A percentile compares a stretch with the other conserved stretches of the same genome.
phyloP scores from a whole-genome alignment of 2,329 filamentous ascomycete genomes.

The Colletotrichum sp. region DNA sequence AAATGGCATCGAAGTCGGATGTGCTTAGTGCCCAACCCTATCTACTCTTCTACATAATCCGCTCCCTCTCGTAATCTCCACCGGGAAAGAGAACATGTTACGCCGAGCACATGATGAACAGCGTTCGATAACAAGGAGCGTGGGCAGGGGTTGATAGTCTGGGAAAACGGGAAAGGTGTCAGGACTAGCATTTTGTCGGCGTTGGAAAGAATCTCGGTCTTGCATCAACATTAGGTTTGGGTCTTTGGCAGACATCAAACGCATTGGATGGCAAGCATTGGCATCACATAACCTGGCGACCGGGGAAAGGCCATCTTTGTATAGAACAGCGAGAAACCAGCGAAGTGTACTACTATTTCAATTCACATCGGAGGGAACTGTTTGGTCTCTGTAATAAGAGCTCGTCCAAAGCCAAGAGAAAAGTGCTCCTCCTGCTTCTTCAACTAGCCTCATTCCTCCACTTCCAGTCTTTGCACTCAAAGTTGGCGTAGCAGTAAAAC shows the following conservation, averaged over 20 bases:
- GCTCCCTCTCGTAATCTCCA: constrained; percentile 55
- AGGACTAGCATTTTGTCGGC: constrained; percentile 11
- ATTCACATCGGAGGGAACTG: neutral
- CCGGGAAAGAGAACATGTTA: neutral
- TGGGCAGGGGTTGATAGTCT: neutral
- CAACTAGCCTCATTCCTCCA: constrained; percentile 32
- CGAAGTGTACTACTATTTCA: neutral
- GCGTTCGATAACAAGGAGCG: neutral
- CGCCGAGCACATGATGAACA: neutral
- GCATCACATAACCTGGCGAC: neutral
- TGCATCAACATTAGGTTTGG: neutral
- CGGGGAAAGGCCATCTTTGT: neutral
- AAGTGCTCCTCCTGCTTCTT: neutral
- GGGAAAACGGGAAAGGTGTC: neutral
- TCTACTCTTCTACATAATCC: constrained; percentile 83
- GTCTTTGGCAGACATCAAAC: neutral
- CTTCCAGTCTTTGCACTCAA: constrained; percentile 64
- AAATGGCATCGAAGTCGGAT: constrained; percentile 80
- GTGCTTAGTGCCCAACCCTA: constrained; percentile 89
- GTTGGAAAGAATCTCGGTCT: constrained; percentile 15
- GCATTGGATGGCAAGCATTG: neutral
- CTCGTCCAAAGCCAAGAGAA: neutral
- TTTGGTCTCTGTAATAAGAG: neutral
- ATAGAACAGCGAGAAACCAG: constrained; percentile 11
- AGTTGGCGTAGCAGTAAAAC: constrained; percentile 82